Evolutionary conservation across 2,329 filamentous ascomycete species (phyloP).

Genomic region (Sporothrix phasma): DNA sequence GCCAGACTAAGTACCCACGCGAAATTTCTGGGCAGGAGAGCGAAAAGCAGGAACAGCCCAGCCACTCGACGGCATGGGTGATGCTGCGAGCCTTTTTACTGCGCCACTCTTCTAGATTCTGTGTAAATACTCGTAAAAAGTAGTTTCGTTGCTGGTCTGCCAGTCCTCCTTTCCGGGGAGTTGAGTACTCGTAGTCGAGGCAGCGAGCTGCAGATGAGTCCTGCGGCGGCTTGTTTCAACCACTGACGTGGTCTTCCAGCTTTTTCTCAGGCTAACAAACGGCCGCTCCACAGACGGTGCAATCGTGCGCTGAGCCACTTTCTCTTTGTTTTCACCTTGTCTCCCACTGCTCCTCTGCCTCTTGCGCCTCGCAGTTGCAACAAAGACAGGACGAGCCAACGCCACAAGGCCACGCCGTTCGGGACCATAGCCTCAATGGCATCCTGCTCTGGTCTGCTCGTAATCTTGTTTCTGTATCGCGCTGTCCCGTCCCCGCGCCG

Average conservation of each 20-base stretch:
- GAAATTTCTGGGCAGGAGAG: background rate
- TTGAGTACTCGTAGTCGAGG: background rate
- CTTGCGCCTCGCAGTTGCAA: background rate
- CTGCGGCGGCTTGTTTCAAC: conserved; percentile 2
- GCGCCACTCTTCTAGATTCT: background rate
- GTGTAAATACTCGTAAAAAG: too few relatives aligned
- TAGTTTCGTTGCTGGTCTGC: background rate
- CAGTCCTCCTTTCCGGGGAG: background rate
- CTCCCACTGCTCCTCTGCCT: background rate
- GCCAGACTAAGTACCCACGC: background rate
- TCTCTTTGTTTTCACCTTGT: background rate
- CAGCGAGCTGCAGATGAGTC: background rate
- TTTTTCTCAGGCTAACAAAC: background rate
- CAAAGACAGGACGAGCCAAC: background rate
- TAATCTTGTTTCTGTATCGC: background rate
- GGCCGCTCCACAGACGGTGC: background rate
- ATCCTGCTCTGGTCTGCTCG: background rate
- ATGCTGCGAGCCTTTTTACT: too few relatives aligned
- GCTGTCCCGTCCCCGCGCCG: background rate
- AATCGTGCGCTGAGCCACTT: background rate
- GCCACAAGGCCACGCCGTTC: background rate
- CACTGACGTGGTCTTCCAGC: conserved; percentile 3
- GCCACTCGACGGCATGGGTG: background rate
- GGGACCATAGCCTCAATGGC: background rate
- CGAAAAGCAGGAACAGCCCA: background rate